Conservation (phyloP, 2,329 filamentous ascomycete genomes). For the Xylariaceae sp. region DNA sequence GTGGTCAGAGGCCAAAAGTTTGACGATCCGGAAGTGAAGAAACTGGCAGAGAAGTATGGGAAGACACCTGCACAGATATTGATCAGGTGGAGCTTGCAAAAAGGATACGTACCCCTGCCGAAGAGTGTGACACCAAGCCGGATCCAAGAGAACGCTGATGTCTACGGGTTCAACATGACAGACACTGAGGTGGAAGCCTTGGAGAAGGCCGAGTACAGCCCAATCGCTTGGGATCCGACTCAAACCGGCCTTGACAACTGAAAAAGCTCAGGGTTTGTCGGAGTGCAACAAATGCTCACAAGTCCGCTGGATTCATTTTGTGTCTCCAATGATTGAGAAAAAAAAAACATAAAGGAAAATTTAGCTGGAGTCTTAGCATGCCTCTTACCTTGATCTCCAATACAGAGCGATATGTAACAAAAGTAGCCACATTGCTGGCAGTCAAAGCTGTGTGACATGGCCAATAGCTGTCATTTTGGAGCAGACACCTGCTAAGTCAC, state of each 20-base stretch:
- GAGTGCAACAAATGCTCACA: too few species aligned
- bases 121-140: conserved; percentile 68
- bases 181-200: conserved; percentile 49
- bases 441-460: too few species aligned
- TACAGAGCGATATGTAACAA: too few species aligned
- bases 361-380: too few species aligned
- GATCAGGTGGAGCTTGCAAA: conserved; percentile 78
- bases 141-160: conserved; percentile 59
- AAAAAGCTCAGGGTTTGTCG: not conserved
- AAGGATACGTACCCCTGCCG: conserved; percentile 67
- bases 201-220: conserved; percentile 49
- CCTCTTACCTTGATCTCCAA: too few species aligned
- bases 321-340: too few species aligned
- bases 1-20: conserved; percentile 65
- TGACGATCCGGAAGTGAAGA: conserved; percentile 61
- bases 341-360: too few species aligned
- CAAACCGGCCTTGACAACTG: conserved; percentile 41
- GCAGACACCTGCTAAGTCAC: too few species aligned
- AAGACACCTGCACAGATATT: conserved; percentile 75
- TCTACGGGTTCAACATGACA: conserved; percentile 54
- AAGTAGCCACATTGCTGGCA: too few species aligned
- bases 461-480: too few species aligned
- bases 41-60: conserved; percentile 65
- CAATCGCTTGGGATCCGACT: conserved; percentile 55
- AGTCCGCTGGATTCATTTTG: too few species aligned